phyloP scores from a whole-genome alignment of 352 stramenopile genomes.

The Aphanomyces invadans region DNA sequence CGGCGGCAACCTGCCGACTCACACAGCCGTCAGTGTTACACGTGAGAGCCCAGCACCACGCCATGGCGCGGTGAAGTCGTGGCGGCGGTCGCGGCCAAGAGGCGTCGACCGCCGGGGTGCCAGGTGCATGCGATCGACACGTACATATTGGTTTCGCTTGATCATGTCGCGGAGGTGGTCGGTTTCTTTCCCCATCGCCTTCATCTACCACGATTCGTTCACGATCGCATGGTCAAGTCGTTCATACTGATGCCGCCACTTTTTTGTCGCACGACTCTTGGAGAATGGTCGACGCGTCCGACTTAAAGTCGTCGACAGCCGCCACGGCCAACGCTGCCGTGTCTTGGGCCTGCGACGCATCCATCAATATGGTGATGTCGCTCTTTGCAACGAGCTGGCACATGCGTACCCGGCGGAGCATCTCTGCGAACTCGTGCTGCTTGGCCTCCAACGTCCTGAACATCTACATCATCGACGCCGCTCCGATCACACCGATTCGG shows the following conservation, averaged over 20 bases:
- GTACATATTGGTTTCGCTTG: slow-evolving; percentile 9
- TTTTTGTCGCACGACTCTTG: slow-evolving; percentile 5
- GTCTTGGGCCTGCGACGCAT: background rate
- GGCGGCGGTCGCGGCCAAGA: too few relatives aligned
- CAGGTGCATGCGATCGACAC: background rate
- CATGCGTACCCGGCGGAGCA: background rate
- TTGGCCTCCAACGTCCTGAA: background rate
- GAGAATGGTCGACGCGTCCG: background rate
- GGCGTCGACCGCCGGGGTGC: too few relatives aligned
- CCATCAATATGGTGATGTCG: too few relatives aligned
- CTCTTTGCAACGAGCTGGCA: too few relatives aligned
- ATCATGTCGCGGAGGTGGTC: background rate
- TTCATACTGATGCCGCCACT: background rate
- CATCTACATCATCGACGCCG: slow-evolving; percentile 8
- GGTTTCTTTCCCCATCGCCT: background rate
- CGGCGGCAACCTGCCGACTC: background rate
- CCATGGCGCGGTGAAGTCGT: too few relatives aligned
- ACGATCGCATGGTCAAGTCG: background rate
- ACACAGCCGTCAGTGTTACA: background rate
- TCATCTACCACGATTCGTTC: background rate
- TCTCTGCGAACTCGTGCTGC: background rate
- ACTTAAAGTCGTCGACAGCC: slow-evolving; percentile 5
- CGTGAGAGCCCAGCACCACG: background rate
- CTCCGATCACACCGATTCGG: too few relatives aligned
- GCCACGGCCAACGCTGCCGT: background rate